phyloP scores from a whole-genome alignment of 2,329 filamentous ascomycete genomes.

The Verticillium isaacii region DNA sequence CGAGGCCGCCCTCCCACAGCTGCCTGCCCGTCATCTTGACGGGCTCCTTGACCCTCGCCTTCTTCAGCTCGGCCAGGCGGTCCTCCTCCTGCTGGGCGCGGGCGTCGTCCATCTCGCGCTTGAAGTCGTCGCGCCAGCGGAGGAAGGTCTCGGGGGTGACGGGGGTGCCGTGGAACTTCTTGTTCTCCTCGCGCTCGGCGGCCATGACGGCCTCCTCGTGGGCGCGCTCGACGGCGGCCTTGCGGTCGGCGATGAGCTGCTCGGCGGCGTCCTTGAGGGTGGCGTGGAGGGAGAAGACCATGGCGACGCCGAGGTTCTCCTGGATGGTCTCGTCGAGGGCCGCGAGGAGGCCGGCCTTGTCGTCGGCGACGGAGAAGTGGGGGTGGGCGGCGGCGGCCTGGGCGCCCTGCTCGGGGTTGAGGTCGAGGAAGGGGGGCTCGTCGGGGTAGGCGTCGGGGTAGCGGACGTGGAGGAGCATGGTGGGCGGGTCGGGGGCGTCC shows the following conservation, averaged over 20 bases:
- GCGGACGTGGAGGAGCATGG: slow-evolving; percentile 75
- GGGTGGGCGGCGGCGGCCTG: slow-evolving; percentile 57
- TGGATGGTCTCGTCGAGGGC: slow-evolving; percentile 71
- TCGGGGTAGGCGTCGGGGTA: slow-evolving; percentile 93
- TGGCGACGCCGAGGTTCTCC: slow-evolving; percentile 94
- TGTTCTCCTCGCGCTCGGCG: slow-evolving; percentile 86
- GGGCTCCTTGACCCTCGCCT: slow-evolving; percentile 70
- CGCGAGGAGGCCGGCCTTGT: slow-evolving; percentile 70
- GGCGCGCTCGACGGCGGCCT: slow-evolving; percentile 55
- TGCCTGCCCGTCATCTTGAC: slow-evolving; percentile 69
- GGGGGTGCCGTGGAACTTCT: slow-evolving; percentile 87
- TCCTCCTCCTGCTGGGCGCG: slow-evolving; percentile 67
- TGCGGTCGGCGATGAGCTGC: slow-evolving; percentile 70
- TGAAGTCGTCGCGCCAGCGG: slow-evolving; percentile 75
- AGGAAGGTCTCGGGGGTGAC: slow-evolving; percentile 86
- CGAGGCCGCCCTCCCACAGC: slow-evolving; percentile 73
- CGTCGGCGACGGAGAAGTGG: slow-evolving; percentile 73
- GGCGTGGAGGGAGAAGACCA: slow-evolving; percentile 90
- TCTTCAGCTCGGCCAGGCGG: slow-evolving; percentile 76
- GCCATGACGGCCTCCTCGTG: slow-evolving; percentile 50
- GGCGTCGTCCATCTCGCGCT: slow-evolving; percentile 74
- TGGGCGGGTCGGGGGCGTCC: slow-evolving; percentile 59
- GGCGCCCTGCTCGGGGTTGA: slow-evolving; percentile 68
- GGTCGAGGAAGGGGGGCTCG: slow-evolving; percentile 74
- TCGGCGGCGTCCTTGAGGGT: slow-evolving; percentile 90